These are phyloP conservation scores for Plantago major DNA, from an alignment of 257 asterid species.

Conservation along the genomic window DNA sequence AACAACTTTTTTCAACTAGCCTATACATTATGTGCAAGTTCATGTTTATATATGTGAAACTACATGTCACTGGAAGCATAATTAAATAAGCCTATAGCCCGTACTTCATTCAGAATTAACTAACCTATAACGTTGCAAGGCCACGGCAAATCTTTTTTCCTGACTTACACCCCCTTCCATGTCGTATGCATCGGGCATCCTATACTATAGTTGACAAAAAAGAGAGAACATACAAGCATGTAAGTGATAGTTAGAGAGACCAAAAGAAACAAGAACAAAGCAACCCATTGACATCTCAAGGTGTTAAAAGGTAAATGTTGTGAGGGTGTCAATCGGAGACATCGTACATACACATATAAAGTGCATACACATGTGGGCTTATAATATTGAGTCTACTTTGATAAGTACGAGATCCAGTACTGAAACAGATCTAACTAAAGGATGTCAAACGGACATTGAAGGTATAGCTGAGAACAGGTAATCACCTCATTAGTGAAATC, in stretches of 20 bases:
- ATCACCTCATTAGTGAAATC: slow-evolving; percentile 64
- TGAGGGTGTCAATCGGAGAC: no score
- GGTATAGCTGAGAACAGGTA: not conserved
- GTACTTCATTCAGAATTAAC: slow-evolving; percentile 2
- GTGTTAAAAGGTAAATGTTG: no score
- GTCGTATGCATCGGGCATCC: slow-evolving; percentile 73
- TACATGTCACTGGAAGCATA: not conserved
- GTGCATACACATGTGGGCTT: no score
- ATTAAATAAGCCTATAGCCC: not conserved
- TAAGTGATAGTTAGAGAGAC: slow-evolving; percentile 9
- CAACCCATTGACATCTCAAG: not conserved
- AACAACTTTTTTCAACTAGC: not conserved
- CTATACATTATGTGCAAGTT: not conserved
- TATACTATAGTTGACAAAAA: slow-evolving; percentile 53
- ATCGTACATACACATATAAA: no score
- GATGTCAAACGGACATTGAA: no score
- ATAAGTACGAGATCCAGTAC: no score
- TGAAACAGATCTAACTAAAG: no score
- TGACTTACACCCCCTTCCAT: slow-evolving; percentile 50
- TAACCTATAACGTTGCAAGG: slow-evolving; percentile 42
- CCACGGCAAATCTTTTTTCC: slow-evolving; percentile 51
- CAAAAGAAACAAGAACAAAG: slow-evolving; percentile 11
- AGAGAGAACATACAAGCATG: not conserved
- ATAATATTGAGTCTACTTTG: no score
- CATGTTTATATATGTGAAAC: not conserved